Evolutionary conservation across 495 filamentous ascomycete genomes (phyloP).

Genomic region (Penicillium psychrofluorescens): DNA sequence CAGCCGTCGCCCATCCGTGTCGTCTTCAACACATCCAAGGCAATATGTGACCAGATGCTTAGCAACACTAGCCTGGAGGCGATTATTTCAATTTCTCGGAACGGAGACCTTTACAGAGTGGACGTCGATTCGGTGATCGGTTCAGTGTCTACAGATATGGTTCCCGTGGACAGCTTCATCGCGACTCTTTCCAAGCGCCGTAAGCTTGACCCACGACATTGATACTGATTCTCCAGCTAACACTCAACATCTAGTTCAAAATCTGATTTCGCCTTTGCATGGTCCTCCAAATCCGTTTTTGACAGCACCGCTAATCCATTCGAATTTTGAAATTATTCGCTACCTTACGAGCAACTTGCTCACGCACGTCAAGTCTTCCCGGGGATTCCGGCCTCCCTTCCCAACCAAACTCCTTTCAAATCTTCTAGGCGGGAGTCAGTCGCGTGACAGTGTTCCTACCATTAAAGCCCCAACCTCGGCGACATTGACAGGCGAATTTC

Average conservation of each 20-base stretch:
- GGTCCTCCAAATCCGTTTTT: constrained; percentile 60
- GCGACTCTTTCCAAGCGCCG: constrained; percentile 60
- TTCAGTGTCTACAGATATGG: constrained; percentile 55
- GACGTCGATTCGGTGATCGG: constrained; percentile 57
- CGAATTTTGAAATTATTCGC: constrained; percentile 62
- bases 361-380: constrained; percentile 45
- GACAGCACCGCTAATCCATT: constrained; percentile 42
- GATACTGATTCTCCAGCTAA: constrained; percentile 34
- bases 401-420: constrained; percentile 88
- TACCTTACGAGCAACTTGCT: constrained; percentile 58
- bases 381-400: constrained; percentile 63
- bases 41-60: constrained; percentile 21
- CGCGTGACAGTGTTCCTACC: constrained; percentile 25
- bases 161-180: constrained; percentile 60
- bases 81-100: constrained; percentile 28
- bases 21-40: constrained; percentile 30
- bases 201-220: constrained; percentile 31
- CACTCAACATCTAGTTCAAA: constrained; percentile 17
- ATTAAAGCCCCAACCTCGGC: constrained; percentile 31
- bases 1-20: constrained; percentile 28
- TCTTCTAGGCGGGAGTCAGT: constrained; percentile 53
- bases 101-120: constrained; percentile 45
- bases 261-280: constrained; percentile 62
- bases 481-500: constrained; percentile 30
- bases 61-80: constrained; percentile 26